Conservation (phyloP, 768 basidiomycete genomes). For the Suillus cothurnatus region DNA sequence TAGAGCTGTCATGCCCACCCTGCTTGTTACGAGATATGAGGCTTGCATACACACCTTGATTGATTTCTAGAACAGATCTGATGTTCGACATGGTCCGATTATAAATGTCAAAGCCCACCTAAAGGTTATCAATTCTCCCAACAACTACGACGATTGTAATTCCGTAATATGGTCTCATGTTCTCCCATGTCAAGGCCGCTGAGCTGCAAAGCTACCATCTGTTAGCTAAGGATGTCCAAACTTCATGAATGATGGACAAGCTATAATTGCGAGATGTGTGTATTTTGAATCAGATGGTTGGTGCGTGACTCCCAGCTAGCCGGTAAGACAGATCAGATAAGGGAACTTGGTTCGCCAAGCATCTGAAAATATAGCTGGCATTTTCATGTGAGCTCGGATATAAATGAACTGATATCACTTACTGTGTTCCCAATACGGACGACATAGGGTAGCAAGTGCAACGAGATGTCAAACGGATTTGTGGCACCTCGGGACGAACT, state of each 20-base stretch:
- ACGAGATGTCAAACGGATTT: not conserved
- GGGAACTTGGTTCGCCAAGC: not conserved
- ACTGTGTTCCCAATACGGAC: not conserved
- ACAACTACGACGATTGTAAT: not conserved
- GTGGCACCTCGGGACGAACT: not conserved
- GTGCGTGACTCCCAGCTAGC: not conserved
- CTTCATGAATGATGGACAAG: not conserved
- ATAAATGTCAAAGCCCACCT: not conserved
- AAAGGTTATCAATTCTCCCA: constrained; percentile 1
- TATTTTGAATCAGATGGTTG: not conserved
- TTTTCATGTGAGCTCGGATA: not conserved
- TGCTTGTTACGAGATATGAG: not conserved
- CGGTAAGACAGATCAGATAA: not conserved
- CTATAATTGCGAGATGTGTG: not conserved
- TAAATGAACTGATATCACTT: not conserved
- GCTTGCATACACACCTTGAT: not conserved
- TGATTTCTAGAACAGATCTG: not conserved
- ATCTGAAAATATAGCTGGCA: not conserved
- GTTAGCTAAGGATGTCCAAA: not conserved
- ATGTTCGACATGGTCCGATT: not conserved
- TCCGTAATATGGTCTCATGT: not conserved
- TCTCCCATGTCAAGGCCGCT: not conserved
- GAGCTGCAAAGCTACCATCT: too few relatives aligned
- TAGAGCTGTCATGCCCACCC: not conserved
- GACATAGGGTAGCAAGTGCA: not conserved